phyloP scores from a whole-genome alignment of 2,329 filamentous ascomycete species.

The Alternaria sp. region DNA sequence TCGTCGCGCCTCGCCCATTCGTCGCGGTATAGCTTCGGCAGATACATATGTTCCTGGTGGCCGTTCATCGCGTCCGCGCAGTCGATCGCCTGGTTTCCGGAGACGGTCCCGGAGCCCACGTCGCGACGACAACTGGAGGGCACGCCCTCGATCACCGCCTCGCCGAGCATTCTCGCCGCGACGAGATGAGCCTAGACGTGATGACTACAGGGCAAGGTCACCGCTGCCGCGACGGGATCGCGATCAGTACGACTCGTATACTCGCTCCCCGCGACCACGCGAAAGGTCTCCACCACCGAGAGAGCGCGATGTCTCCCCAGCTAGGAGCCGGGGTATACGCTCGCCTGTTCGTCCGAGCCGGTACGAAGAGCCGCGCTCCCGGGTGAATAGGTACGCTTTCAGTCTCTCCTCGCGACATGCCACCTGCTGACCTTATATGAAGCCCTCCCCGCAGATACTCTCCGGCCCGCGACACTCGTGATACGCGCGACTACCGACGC shows the following conservation, averaged over 20 bases:
- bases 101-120: constrained; percentile 51
- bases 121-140: constrained; percentile 52
- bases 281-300: constrained; percentile 54
- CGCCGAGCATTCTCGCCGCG: constrained; percentile 50
- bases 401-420: neutral
- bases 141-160: constrained; percentile 58
- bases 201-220: constrained; percentile 48
- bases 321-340: constrained; percentile 53
- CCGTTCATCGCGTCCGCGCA: constrained; percentile 45
- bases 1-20: constrained; percentile 35
- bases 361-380: constrained; percentile 56
- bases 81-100: constrained; percentile 48
- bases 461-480: constrained; percentile 50
- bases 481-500: constrained; percentile 57
- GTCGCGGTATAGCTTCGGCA: constrained; percentile 45
- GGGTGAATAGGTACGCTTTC: constrained; percentile 42
- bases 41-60: constrained; percentile 51
- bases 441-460: constrained; percentile 52
- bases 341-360: constrained; percentile 51
- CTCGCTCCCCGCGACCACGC: constrained; percentile 51
- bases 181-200: constrained; percentile 38
- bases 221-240: constrained; percentile 51
- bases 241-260: constrained; percentile 48
- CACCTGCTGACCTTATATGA: constrained; percentile 12
- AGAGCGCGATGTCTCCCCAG: constrained; percentile 55